Conservation (phyloP, 1,284 basidiomycete species). For the Rhodotorula sp. region DNA sequence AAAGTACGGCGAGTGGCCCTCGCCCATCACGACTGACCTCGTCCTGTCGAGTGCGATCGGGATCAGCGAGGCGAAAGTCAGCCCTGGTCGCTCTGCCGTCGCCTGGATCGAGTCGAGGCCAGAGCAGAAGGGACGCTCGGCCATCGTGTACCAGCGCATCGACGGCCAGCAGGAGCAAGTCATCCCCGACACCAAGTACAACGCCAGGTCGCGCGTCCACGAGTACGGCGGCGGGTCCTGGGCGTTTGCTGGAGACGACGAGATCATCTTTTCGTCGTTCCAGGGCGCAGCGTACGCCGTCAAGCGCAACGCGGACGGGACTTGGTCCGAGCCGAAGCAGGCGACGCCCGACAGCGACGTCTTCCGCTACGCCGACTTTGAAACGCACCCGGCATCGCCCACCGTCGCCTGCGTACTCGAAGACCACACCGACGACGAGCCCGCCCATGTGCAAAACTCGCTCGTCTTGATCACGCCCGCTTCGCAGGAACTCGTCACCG, state of each 20-base stretch:
- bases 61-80: constrained; percentile 50
- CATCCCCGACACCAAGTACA: constrained; percentile 56
- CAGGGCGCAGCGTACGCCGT: constrained; percentile 57
- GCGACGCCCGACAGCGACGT: constrained; percentile 61
- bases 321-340: constrained; percentile 52
- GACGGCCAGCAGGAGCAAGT: constrained; percentile 52
- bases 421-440: constrained; percentile 63
- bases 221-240: constrained; percentile 57
- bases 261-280: constrained; percentile 61
- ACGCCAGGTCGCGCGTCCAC: constrained; percentile 55
- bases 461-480: constrained; percentile 59
- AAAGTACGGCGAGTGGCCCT: constrained; percentile 61
- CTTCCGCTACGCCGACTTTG: constrained; percentile 59
- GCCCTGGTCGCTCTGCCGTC: constrained; percentile 7
- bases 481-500: constrained; percentile 31
- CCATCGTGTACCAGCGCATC: constrained; percentile 57
- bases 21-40: constrained; percentile 59
- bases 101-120: constrained; percentile 62
- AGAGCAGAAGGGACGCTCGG: constrained; percentile 60
- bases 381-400: constrained; percentile 49
- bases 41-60: constrained; percentile 51
- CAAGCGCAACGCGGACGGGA: constrained; percentile 47
- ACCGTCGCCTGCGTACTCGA: constrained; percentile 60
- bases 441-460: constrained; percentile 59
- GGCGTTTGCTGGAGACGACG: constrained; percentile 56